Conservation (phyloP, 306 rosid species). For the Trifolium dubium region DNA sequence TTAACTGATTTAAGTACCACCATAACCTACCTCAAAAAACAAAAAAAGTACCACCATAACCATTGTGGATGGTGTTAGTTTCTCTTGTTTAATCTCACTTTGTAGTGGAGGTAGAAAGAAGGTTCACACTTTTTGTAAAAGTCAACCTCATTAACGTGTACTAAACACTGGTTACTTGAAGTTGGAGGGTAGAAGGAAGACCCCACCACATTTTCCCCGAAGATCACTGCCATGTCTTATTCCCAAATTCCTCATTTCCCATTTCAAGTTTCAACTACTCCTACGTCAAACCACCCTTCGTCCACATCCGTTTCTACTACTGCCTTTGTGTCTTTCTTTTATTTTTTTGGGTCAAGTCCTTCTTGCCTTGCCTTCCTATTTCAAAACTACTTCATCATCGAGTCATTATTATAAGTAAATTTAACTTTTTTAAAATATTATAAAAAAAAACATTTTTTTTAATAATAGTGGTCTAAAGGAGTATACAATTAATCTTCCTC, state of each 20-base stretch:
- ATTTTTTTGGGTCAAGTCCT: too few relatives aligned
- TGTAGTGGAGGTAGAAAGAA: neutral
- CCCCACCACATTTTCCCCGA: constrained; percentile 41
- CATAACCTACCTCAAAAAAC: too few relatives aligned
- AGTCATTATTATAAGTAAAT: too few relatives aligned
- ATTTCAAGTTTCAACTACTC: neutral
- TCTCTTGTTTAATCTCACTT: neutral
- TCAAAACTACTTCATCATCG: too few relatives aligned
- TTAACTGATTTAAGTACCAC: too few relatives aligned
- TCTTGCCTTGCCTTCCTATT: too few relatives aligned
- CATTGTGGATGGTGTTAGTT: too few relatives aligned
- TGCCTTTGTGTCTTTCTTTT: neutral
- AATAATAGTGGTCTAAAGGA: too few relatives aligned
- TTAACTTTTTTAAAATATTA: too few relatives aligned
- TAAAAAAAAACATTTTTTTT: too few relatives aligned
- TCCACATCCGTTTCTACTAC: constrained; percentile 39
- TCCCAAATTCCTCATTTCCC: neutral
- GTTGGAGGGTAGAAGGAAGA: neutral
- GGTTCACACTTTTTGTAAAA: neutral
- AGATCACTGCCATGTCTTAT: constrained; percentile 17
- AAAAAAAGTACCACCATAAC: too few relatives aligned
- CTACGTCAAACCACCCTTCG: neutral
- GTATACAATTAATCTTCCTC: too few relatives aligned
- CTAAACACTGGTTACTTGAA: neutral
- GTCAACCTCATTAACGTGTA: constrained; percentile 40